A percentile compares a stretch with the other conserved stretches of the same genome.
Evolutionary conservation across 768 basidiomycete genomes (phyloP).

Genomic region (Boletus insuetus): DNA sequence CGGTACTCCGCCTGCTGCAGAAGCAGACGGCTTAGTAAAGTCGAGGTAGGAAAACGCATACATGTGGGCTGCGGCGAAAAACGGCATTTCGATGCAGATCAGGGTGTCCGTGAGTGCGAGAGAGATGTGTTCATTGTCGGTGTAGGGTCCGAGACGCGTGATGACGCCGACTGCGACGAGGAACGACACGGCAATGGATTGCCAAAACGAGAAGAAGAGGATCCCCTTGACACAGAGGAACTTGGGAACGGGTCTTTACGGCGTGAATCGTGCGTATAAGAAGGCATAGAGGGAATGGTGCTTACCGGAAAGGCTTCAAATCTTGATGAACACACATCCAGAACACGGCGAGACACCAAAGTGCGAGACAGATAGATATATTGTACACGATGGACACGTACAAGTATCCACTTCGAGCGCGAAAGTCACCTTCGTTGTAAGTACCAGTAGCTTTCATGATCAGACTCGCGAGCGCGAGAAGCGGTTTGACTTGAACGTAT

Average conservation of each 20-base stretch:
- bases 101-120: slow-evolving; percentile 86
- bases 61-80: slow-evolving; percentile 93
- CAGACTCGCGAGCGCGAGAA: slow-evolving; percentile 80
- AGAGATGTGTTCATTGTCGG: slow-evolving; percentile 84
- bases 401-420: slow-evolving; percentile 83
- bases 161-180: slow-evolving; percentile 83
- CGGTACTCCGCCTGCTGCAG: slow-evolving; percentile 26
- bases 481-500: slow-evolving; percentile 95
- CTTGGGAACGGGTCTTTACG: slow-evolving; percentile 81
- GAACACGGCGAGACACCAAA: slow-evolving; percentile 95
- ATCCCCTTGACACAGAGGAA: slow-evolving; percentile 99
- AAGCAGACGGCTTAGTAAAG: slow-evolving; percentile 58
- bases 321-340: slow-evolving; percentile 93
- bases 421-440: slow-evolving; percentile 88
- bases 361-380: slow-evolving; percentile 69
- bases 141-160: slow-evolving; percentile 80
- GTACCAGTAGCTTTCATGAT: slow-evolving; percentile 84
- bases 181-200: slow-evolving; percentile 80
- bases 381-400: slow-evolving; percentile 89
- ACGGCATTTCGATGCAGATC: slow-evolving; percentile 95
- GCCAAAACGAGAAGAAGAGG: slow-evolving; percentile 99
- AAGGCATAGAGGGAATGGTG: neutral
- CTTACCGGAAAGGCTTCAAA: slow-evolving; percentile 82
- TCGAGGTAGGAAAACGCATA: slow-evolving; percentile 92
- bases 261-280: neutral